Conservation (phyloP, 1,284 basidiomycete genomes). For the Xerocomus cyaneibrunnescens region DNA sequence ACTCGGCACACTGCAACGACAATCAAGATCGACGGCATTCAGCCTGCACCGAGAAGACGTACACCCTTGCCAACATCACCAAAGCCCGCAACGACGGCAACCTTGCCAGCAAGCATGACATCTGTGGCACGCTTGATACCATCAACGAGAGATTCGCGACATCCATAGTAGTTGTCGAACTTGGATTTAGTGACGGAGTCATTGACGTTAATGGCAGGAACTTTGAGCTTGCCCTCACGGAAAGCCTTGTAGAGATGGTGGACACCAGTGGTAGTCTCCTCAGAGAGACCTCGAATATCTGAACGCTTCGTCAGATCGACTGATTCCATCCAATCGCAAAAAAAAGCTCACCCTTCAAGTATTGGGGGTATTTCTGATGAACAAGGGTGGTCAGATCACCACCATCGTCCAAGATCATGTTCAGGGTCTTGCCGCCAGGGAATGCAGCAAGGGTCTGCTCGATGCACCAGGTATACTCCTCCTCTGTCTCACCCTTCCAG, state of each 20-base stretch:
- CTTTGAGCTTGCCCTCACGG: conserved; percentile 94
- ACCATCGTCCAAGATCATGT: conserved; percentile 99
- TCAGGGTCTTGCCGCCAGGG: conserved; percentile 77
- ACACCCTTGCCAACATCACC: conserved; percentile 99
- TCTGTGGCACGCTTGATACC: conserved; percentile 99
- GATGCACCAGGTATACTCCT: conserved; percentile 98
- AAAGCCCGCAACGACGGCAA: conserved; percentile 97
- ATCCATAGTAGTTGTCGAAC: conserved; percentile 97
- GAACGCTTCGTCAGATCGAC: conserved; percentile 8
- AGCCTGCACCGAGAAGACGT: conserved; percentile 12
- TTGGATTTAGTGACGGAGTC: conserved; percentile 99
- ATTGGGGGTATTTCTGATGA: conserved; percentile 95
- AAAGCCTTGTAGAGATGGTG: conserved; percentile 99
- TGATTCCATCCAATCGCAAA: background rate
- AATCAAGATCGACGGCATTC: conserved; percentile 6
- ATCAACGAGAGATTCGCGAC: conserved; percentile 99
- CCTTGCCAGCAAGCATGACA: conserved; percentile 99
- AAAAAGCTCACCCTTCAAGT: conserved; percentile 60
- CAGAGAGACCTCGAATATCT: conserved; percentile 93
- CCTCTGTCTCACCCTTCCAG: conserved; percentile 99
- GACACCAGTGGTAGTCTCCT: conserved; percentile 99
- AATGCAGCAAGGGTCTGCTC: conserved; percentile 93
- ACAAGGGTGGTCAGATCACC: conserved; percentile 96
- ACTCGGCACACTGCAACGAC: conserved; percentile 86
- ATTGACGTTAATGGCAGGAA: conserved; percentile 99